Evolutionary conservation across 2,329 filamentous ascomycete species (phyloP), one percentile per base, ranked within the genome.

Genomic region (Aspergillus ochraceus): DNA sequence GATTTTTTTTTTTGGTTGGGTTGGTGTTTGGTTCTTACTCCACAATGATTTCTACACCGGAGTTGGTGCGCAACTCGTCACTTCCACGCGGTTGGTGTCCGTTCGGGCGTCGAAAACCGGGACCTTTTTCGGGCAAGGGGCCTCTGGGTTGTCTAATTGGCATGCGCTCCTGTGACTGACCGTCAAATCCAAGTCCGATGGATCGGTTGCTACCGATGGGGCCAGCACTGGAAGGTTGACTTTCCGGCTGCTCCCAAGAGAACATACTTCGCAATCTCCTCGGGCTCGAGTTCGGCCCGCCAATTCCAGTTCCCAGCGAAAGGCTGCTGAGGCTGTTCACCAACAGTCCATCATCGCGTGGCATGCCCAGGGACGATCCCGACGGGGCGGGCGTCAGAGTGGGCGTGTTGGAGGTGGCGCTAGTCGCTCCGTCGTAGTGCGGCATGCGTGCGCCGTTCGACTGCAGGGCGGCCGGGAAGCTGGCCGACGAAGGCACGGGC

Each of bases 401-500:
- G 9, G 88, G 87, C 22, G 88, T 90, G 70, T 84, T 87, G 47
- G 86, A 86, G 30, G 85, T 81, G 39, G 79, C 83, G 66, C 81
- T 86, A 49, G 82, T 81, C 12, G 79, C 75, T 63, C 81, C 81
- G 66, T 88, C 84, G 60, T 86, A 84, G 50, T 73, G 70, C 62
- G 84, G 84, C 64, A 88, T 84, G 57, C 86, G 83, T 50, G 85
- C 80, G 57, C 87, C 84, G 66, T 88, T 88, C 64, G 84, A 83
- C 69, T 82, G 82, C 53, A 91, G 80, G 61, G 84, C 85, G 64
- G 86, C 86, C 57, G 91, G 88, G 73, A 96, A 97, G 80, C 92
- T 96, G 6, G 91, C 91, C 19, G 91, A 92, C 12, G 95, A 97
- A 8, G 89, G 89, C 3, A 91, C 94, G 6, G 95, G 94, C 68